These are phyloP conservation scores for Boletus insuetus DNA, from an alignment of 768 basidiomycete species.

Conservation along the genomic window DNA sequence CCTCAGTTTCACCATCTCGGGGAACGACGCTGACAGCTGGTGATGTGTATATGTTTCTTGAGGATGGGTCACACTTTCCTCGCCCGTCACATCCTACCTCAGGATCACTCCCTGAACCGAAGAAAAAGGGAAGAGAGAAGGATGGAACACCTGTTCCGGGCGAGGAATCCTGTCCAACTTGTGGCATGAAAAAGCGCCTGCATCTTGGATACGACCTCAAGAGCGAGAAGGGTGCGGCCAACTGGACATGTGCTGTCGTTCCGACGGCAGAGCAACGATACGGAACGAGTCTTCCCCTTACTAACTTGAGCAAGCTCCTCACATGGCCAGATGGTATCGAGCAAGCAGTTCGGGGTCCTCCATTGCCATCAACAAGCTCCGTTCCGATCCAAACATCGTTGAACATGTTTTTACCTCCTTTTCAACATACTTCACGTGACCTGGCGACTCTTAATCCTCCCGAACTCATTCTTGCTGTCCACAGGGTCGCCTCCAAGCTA, in stretches of 20 bases:
- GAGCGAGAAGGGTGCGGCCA: constrained; percentile 10
- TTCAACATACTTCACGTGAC: constrained; percentile 23
- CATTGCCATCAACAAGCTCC: not conserved
- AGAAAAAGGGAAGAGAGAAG: constrained; percentile 27
- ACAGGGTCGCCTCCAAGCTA: constrained; percentile 19
- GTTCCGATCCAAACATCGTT: not conserved
- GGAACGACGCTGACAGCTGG: constrained; percentile 33
- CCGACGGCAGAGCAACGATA: constrained; percentile 18
- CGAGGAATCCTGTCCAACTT: constrained; percentile 27
- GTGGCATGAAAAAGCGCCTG: constrained; percentile 29
- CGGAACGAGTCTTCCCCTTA: constrained; percentile 17
- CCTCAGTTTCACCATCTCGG: constrained; percentile 16
- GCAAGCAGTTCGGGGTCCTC: constrained; percentile 9
- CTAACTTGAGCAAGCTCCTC: constrained; percentile 16
- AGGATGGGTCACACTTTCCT: constrained; percentile 39
- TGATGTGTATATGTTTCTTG: constrained; percentile 46
- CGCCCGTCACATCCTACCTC: constrained; percentile 24
- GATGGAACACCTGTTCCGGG: constrained; percentile 16
- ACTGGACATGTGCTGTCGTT: constrained; percentile 28
- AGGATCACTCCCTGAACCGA: constrained; percentile 11
- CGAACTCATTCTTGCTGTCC: constrained; percentile 30
- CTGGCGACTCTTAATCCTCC: constrained; percentile 21
- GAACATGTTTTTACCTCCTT: constrained; percentile 6
- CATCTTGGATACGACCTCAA: constrained; percentile 26
- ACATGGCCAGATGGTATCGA: constrained; percentile 17